Evolutionary conservation across 306 rosid genomes (phyloP), one percentile per base, ranked within the genome.

Genomic region (Rubus parviflorus): DNA sequence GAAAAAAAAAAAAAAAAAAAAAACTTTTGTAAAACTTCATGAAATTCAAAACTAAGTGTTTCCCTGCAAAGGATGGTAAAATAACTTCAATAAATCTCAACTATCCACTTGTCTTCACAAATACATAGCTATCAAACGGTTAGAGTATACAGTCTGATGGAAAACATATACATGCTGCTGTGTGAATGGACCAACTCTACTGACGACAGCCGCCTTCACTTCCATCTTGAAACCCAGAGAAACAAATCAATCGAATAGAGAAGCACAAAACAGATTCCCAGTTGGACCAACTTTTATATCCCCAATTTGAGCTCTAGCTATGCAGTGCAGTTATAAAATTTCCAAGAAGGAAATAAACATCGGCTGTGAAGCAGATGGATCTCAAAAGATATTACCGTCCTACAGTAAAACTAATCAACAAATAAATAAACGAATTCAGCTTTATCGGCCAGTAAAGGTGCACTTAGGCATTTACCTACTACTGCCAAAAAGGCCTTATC

Each of bases 401-500:
- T 73, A 41, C 30, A 73, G 2, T 22, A 17, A n/a, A 73, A 42
- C 54, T 56, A 57, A 20, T 23, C 25, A 5, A 41, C 70, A 40
- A 40, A 7, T 8, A 42, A 8, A 57, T 15, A 57, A 13, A 41
- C 68, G 42, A 3, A 20, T 20, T 14, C 53, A 56, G 3, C 25
- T 16, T 23, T 15, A 37, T 10, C 78, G 35, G 73, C 66, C 8
- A 11, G 49, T 13, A 45, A 45, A 7, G 65, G 11, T 41, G 73
- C 35, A 16, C 72, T 37, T 46, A 49, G 25, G 46, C 52, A 67
- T 66, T 40, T 40, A 76, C 19, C 45, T 53, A n/a, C 22, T 37
- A 48, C 60, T 47, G 70, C 65, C 54, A 17, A 8, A 45, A 70
- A 13, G 61, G 61, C 71, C 48, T 58, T 23, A 45, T 37, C 68